Percentiles rank a stretch among this genome's conserved stretches.
phyloP scores from a whole-genome alignment of 2,329 filamentous ascomycete genomes.

The Akanthomyces muscarius region DNA sequence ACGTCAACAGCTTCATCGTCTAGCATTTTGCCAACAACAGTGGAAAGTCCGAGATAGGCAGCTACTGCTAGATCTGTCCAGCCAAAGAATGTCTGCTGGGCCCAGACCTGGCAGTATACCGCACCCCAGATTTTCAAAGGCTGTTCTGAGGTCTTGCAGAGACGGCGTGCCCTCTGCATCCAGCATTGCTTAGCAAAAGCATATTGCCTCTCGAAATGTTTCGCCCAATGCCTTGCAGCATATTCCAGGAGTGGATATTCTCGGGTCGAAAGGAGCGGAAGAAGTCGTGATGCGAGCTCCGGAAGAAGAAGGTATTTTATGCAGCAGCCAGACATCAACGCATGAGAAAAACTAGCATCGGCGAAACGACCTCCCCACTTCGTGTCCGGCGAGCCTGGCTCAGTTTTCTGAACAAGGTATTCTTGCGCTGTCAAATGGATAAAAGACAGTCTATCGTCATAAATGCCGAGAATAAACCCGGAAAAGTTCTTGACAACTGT shows the following conservation, averaged over 20 bases:
- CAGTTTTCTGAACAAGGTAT: neutral
- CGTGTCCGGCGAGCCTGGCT: neutral
- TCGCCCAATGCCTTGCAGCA: neutral
- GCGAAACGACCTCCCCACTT: constrained; percentile 1
- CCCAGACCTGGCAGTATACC: neutral
- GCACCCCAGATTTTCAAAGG: neutral
- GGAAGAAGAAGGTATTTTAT: neutral
- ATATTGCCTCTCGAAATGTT: neutral
- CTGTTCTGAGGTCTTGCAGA: neutral
- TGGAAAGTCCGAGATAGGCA: neutral
- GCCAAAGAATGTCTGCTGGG: neutral
- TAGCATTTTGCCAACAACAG: neutral
- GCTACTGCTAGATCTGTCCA: constrained; percentile 6
- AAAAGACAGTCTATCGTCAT: neutral
- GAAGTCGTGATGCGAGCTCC: neutral
- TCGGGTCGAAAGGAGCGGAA: neutral
- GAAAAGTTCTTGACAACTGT: neutral
- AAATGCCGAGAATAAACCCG: neutral
- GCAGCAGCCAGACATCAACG: neutral
- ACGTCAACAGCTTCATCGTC: neutral
- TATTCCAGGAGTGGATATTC: neutral
- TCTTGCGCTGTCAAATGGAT: constrained; percentile 10
- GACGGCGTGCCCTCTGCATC: neutral
- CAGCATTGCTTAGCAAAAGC: too few species aligned
- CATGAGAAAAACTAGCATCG: neutral